Conservation (phyloP, 1,284 basidiomycete species). For the Nidula niveotomentosa region DNA sequence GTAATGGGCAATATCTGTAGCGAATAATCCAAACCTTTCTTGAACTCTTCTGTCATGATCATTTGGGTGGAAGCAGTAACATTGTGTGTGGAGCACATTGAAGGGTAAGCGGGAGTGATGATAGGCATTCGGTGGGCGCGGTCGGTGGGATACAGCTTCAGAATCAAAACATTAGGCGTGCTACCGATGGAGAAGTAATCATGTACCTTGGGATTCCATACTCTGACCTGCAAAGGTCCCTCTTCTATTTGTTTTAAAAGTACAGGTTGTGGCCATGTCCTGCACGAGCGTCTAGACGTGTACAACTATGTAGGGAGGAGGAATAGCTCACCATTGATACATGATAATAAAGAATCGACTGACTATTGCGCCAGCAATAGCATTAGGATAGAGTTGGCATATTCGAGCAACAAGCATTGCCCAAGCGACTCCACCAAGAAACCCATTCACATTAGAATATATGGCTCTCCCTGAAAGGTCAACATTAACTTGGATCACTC, state of each 20-base stretch:
- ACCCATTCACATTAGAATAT: constrained; percentile 98
- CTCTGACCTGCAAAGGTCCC: constrained; percentile 88
- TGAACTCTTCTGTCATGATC: constrained; percentile 97
- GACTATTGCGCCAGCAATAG: constrained; percentile 92
- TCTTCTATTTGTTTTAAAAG: constrained; percentile 96
- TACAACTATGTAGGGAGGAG: background rate
- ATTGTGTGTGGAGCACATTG: constrained; percentile 99
- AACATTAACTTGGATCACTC: constrained; percentile 6
- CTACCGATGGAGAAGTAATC: background rate
- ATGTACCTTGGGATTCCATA: constrained; percentile 95
- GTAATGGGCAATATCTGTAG: background rate
- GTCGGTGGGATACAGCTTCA: constrained; percentile 89
- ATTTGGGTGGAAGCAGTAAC: constrained; percentile 95
- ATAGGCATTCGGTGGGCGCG: constrained; percentile 99
- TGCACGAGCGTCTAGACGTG: constrained; percentile 25
- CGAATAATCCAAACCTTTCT: constrained; percentile 61
- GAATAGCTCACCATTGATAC: constrained; percentile 81
- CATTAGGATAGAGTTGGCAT: constrained; percentile 98
- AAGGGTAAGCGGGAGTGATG: constrained; percentile 98
- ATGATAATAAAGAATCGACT: constrained; percentile 97
- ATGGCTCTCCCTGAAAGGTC: constrained; percentile 79
- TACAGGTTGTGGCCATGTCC: constrained; percentile 98
- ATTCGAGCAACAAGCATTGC: constrained; percentile 97
- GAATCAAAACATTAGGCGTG: constrained; percentile 1
- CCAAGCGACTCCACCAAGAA: constrained; percentile 98